Evolutionary conservation across 1,284 basidiomycete species (phyloP).

Genomic region (Bjerkandera adusta): DNA sequence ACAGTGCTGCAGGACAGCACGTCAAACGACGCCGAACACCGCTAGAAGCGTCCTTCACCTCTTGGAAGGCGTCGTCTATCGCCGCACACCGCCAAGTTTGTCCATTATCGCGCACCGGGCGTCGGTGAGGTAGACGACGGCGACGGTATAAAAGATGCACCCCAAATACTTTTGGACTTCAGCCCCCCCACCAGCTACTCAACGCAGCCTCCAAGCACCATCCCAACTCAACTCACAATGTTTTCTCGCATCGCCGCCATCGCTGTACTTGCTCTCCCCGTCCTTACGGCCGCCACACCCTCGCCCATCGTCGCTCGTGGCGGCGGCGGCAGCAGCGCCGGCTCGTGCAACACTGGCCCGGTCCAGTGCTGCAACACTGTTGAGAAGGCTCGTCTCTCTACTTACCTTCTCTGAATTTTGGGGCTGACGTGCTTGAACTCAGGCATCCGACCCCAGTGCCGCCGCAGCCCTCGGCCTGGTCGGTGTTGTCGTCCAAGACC

Average conservation of each 20-base stretch:
- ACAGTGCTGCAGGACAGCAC: no score
- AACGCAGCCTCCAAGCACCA: background rate
- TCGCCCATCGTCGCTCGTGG: background rate
- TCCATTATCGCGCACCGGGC: no score
- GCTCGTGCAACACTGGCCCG: constrained; percentile 10
- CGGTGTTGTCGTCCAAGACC: constrained; percentile 24
- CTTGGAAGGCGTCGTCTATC: no score
- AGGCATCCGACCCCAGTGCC: no score
- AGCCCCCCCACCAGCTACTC: background rate
- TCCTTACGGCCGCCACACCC: constrained; percentile 13
- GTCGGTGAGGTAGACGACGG: no score
- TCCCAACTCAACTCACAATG: background rate
- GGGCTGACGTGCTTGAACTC: background rate
- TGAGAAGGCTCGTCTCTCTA: background rate
- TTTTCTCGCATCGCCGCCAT: constrained; percentile 7
- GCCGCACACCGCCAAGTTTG: no score
- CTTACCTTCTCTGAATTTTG: background rate
- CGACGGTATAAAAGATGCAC: background rate
- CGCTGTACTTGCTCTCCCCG: constrained; percentile 8
- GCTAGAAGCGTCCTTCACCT: no score
- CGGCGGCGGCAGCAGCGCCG: background rate
- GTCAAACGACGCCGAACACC: no score
- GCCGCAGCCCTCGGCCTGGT: constrained; percentile 18
- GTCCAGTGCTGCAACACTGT: constrained; percentile 13
- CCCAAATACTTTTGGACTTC: background rate